Evolutionary conservation across 768 basidiomycete genomes (phyloP).

Genomic region (Collybia sordida): DNA sequence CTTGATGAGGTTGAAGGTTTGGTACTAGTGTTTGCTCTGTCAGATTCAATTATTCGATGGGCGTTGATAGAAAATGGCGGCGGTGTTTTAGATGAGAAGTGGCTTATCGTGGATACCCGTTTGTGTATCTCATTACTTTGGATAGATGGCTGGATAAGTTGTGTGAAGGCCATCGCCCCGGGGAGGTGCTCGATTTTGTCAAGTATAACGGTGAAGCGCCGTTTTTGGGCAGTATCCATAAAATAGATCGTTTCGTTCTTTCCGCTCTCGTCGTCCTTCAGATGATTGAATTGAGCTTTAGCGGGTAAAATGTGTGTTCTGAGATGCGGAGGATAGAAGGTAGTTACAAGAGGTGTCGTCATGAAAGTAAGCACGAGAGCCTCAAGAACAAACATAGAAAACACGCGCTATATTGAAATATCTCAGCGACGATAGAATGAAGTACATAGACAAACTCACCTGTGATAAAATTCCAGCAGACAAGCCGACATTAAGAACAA

Average conservation of each 20-base stretch:
- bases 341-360: slow-evolving; percentile 73
- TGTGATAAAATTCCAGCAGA: slow-evolving; percentile 72
- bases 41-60: slow-evolving; percentile 84
- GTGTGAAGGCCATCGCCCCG: slow-evolving; percentile 85
- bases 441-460: slow-evolving; percentile 23
- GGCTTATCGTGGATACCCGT: slow-evolving; percentile 12
- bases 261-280: slow-evolving; percentile 34
- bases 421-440: not conserved
- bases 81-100: not conserved
- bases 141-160: slow-evolving; percentile 61
- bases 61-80: slow-evolving; percentile 58
- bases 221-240: slow-evolving; percentile 5
- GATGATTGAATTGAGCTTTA: slow-evolving; percentile 46
- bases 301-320: slow-evolving; percentile 47
- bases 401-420: slow-evolving; percentile 50
- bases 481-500: slow-evolving; percentile 94
- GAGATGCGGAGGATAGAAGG: slow-evolving; percentile 65
- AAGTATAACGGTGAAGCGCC: slow-evolving; percentile 78
- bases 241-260: slow-evolving; percentile 7
- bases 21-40: slow-evolving; percentile 87
- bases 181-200: slow-evolving; percentile 90
- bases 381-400: slow-evolving; percentile 94
- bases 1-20: slow-evolving; percentile 80
- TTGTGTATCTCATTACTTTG: not conserved
- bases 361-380: slow-evolving; percentile 81